Evolutionary conservation across 179 eudicot species (phyloP).

Genomic region (Sideroxylon spinosum): DNA sequence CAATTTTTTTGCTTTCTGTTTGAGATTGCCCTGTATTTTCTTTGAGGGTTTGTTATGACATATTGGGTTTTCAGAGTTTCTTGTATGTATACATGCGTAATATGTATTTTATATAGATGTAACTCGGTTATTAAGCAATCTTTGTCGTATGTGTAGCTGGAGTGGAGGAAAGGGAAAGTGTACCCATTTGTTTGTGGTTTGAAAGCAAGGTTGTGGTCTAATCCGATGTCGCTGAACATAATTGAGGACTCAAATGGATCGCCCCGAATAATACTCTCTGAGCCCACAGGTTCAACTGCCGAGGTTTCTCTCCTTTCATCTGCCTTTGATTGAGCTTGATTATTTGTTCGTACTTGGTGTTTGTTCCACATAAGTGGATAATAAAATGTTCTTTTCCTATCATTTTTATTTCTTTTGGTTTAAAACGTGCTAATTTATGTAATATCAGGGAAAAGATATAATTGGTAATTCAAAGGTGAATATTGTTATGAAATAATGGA

Average conservation of each 20-base stretch:
- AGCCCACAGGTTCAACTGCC: slow-evolving; percentile 74
- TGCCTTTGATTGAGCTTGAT: neutral
- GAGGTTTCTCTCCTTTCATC: slow-evolving; percentile 40
- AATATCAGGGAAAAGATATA: neutral
- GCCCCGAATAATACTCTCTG: slow-evolving; percentile 47
- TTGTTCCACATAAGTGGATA: neutral
- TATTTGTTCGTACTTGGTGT: neutral
- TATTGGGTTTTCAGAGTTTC: neutral
- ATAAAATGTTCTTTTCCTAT: neutral
- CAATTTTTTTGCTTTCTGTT: neutral
- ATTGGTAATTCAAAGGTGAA: neutral
- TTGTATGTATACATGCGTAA: neutral
- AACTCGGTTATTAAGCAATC: too few relatives aligned
- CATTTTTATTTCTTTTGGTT: neutral
- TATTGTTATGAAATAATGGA: neutral
- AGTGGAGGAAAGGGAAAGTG: neutral
- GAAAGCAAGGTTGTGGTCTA: slow-evolving; percentile 1
- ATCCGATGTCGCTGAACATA: slow-evolving; percentile 36
- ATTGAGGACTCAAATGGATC: slow-evolving; percentile 52
- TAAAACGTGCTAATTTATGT: neutral
- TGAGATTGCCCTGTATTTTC: neutral
- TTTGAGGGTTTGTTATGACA: neutral
- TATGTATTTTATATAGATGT: neutral
- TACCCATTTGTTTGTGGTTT: slow-evolving; percentile 3
- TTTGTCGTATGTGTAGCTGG: neutral